These are phyloP conservation scores for Phytomonas sp. DNA, from an alignment of 208 protist genomes.

Conservation along the genomic window DNA sequence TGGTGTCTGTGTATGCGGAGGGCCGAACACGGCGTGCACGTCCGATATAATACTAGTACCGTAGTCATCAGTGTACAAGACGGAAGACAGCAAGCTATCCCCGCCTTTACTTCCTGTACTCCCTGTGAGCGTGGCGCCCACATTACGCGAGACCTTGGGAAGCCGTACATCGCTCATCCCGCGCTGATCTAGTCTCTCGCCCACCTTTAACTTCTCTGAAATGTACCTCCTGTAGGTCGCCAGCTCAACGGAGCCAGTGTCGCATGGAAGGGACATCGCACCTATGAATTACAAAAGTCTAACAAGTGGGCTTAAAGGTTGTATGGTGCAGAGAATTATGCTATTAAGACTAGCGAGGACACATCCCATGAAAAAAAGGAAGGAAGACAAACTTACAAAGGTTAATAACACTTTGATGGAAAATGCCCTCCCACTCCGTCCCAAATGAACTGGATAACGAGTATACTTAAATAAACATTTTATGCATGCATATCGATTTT, in stretches of 20 bases:
- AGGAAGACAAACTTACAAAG: conserved; percentile 11
- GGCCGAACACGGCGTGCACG: conserved; percentile 69
- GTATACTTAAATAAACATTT: neutral
- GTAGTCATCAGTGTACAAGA: conserved; percentile 66
- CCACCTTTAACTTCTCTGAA: conserved; percentile 24
- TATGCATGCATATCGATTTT: neutral
- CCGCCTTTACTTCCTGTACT: conserved; percentile 5
- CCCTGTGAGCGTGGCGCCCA: neutral
- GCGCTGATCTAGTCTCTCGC: conserved; percentile 50
- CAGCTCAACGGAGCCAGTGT: conserved; percentile 72
- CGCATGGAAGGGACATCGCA: conserved; percentile 69
- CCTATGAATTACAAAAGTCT: neutral
- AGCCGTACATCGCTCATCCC: conserved; percentile 29
- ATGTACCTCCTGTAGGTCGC: conserved; percentile 48
- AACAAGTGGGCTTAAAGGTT: neutral
- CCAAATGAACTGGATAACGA: conserved; percentile 3
- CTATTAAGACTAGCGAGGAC: conserved; percentile 11
- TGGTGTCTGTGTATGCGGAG: conserved; percentile 34
- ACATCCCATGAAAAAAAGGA: conserved; percentile 14
- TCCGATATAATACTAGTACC: conserved; percentile 50
- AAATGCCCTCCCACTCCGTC: neutral
- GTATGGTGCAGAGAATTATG: conserved; percentile 2
- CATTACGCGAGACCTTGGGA: conserved; percentile 48
- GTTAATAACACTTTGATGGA: neutral
- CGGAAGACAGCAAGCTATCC: conserved; percentile 38